Evolutionary conservation across 2,329 filamentous ascomycete species (phyloP).

Genomic region (Penicillium frequentans): DNA sequence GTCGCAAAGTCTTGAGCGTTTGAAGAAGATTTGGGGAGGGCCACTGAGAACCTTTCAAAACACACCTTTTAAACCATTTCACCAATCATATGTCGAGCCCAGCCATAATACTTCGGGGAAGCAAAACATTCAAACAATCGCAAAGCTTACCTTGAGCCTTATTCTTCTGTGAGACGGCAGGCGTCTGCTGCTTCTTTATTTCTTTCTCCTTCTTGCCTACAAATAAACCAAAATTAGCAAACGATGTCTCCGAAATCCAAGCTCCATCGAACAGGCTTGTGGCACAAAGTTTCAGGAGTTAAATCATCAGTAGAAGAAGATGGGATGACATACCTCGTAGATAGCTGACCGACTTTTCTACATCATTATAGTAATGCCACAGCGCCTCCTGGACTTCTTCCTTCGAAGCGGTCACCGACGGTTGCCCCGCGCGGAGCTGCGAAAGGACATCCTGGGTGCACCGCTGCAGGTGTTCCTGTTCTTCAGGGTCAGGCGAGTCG

Average conservation of each 20-base stretch:
- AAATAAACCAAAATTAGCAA: background rate
- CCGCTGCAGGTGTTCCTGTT: slow-evolving; percentile 59
- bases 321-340: slow-evolving; percentile 59
- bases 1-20: slow-evolving; percentile 24
- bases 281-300: background rate
- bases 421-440: slow-evolving; percentile 61
- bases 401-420: slow-evolving; percentile 62
- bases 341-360: slow-evolving; percentile 81
- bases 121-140: slow-evolving; percentile 4
- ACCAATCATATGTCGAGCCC: slow-evolving; percentile 22
- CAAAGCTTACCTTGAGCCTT: slow-evolving; percentile 31
- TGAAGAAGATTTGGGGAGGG: background rate
- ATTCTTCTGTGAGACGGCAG: slow-evolving; percentile 22
- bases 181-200: slow-evolving; percentile 31
- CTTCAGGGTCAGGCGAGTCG: slow-evolving; percentile 43
- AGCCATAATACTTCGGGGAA: slow-evolving; percentile 25
- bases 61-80: slow-evolving; percentile 11
- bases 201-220: slow-evolving; percentile 40
- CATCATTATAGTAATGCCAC: slow-evolving; percentile 95
- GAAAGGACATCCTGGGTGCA: slow-evolving; percentile 67
- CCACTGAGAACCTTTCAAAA: background rate
- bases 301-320: background rate
- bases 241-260: background rate
- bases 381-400: slow-evolving; percentile 82
- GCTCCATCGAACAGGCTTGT: background rate